Base-by-base conservation (phyloP, 768 basidiomycete genomes). In the Naganishia onofrii region DNA sequence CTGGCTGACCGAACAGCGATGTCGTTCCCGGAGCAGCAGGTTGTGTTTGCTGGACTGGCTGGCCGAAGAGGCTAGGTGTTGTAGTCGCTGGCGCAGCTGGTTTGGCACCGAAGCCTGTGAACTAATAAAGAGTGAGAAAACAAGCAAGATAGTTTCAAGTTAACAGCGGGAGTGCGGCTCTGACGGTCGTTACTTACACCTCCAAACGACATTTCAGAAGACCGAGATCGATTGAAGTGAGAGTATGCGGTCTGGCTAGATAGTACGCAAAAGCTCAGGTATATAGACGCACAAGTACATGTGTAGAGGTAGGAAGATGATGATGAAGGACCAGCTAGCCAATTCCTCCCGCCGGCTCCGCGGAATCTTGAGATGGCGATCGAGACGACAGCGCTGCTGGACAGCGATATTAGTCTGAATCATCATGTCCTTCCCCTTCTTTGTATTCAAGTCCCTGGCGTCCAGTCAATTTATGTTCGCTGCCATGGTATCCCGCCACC, bases 381-480 rank as follows among this genome's bases (percentile, higher is more conserved):
- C 48, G 48, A 51, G 48, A 51, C n/a, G n/a, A 21, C n/a, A 10
- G 28, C 54, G n/a, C n/a, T n/a, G n/a, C n/a, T 6, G 54, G n/a
- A 10, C 52, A 53, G 52, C 28, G n/a, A 55, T 34, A 63, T 63
- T 63, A 46, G 38, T 63, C 60, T 63, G 60, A 63, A 63, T 34
- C 60, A 31, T 26, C 13, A 15, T n/a, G n/a, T n/a, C 31, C 26
- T 42, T 26, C 23, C 38, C 15, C 38, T 17, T 46, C 42, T 5
- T 42, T 26, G 8, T 36, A 19, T 13, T 26, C 60, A 19, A 38
- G n/a, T 36, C n/a, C n/a, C 19, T 58, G 7, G 42, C 57, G 21
- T 8, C 3, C 8, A 8, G 42, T 38, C 34, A 10, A 21, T n/a
- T 23, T 6, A 1, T 34, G 12, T 58, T 38, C 34, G n/a, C 57